Evolutionary conservation across 371 early-diverging fungal genomes (phyloP), one percentile per base, ranked within the genome.

Genomic region (Mortierella polycephala): DNA sequence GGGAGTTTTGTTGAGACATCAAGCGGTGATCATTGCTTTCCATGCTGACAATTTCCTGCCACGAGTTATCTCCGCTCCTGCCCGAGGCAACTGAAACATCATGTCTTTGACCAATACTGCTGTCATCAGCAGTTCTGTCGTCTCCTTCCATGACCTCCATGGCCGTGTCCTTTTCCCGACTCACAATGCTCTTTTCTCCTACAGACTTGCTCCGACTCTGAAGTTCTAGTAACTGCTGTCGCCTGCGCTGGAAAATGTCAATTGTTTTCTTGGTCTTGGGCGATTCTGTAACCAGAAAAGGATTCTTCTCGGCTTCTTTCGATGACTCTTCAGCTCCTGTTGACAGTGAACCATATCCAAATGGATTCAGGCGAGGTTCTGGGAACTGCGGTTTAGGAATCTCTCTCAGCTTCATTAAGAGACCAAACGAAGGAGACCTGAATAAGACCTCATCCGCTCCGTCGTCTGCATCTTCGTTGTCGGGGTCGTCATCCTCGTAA

Each of bases 371-470:
- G n/a, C 65, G 75, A 18, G 75, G 75, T 30, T 65, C 62, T 42
- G 69, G 66, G 23, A 65, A 55, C 9, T 46, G 64, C 1, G 67
- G 65, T 12, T 52, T 71, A 6, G 67, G 71, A 2, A 71, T 21
- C 50, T 67, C 53, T 18, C 50, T 63, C 21, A 77, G 40, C 37
- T 46, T 67, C 37, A 71, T 64, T n/a, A 71, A 46, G 42, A 77
- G 44, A 18, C 68, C 64, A 18, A 71, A 68, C 0, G 77, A 77
- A 10, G 77, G 77, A 1, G 71, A 63, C 57, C 77, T 57, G 52
- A 77, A 71, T 6, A 77, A 47, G 16, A 77, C 77, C 39, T 68
- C 76, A 42, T 73, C 74, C 14, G 50, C 40, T n/a, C 23, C 59
- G 7, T 67, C 50, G 18, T 57, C 57, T 7, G 47, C 64, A n/a